Evolutionary conservation across 345 rosid genomes (phyloP), one percentile per base, ranked within the genome.

Genomic region (Kernera saxatilis): DNA sequence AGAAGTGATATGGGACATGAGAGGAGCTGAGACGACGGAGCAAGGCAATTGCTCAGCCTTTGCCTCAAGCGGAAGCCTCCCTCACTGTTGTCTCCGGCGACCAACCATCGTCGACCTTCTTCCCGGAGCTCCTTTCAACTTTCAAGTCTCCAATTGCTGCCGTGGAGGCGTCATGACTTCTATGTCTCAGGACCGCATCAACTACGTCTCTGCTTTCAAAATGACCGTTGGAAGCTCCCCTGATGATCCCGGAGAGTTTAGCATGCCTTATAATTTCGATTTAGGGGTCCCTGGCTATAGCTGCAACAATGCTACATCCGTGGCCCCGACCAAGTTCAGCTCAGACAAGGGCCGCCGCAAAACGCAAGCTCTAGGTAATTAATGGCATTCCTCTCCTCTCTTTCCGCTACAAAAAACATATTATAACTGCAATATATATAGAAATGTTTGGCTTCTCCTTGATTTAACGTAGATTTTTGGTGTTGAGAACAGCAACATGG

Each of bases 41-140:
- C 98, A 90, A 84, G 96, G 98, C 5, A 84, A 93, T 71, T 93
- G 97, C 83, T 76, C 85, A 1, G 66, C 65, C 32, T 86, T 84
- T 78, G 79, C 51, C 32, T 78, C 78, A 2, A n/a, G 37, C 2
- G 55, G 29, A 8, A 43, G 57, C 1, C 85, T 77, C 36, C 98
- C 97, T 11, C 93, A 93, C 40, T 86, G 89, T 4, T 93, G 98
- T 33, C 89, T 85, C 19, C 80, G 46, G 63, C 30, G 45, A 27
- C 97, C 98, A 0, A 75, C 76, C 8, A 86, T 93, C 15, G 70
- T 93, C 18, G 97, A 93, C 29, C 90, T 90, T 35, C 41, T 93
- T 66, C 96, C 97, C 1, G 91, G 90, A 25, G 74, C 92, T 9
- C 81, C 91, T 22, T 82, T 65, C 10, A 86, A 82, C 67, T 0